These are phyloP conservation scores for Malassezia furfur DNA, from an alignment of 1,284 basidiomycete genomes.

Conservation along the genomic window DNA sequence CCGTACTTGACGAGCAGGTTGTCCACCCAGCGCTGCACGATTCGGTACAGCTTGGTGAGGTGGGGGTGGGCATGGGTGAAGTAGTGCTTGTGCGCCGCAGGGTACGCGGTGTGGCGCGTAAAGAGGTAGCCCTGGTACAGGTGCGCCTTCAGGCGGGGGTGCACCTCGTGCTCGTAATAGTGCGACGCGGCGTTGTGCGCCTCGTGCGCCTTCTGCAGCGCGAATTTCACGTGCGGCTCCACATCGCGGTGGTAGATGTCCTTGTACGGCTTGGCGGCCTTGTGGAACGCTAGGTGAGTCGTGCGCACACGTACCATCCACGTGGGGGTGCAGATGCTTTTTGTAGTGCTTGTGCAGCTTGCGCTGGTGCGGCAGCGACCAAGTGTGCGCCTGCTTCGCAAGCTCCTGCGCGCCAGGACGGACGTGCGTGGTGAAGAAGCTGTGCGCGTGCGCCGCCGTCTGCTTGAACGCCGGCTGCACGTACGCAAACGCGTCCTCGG, in stretches of 20 bases:
- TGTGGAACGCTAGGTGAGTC: neutral
- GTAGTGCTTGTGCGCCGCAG: slow-evolving; percentile 13
- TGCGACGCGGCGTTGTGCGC: slow-evolving; percentile 23
- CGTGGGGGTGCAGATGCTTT: slow-evolving; percentile 34
- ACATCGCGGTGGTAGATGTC: slow-evolving; percentile 29
- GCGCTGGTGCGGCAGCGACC: slow-evolving; percentile 31
- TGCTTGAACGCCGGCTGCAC: slow-evolving; percentile 25
- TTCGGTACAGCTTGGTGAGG: neutral
- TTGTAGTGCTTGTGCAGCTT: slow-evolving; percentile 31
- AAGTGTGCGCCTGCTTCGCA: slow-evolving; percentile 27
- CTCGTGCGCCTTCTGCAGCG: slow-evolving; percentile 24
- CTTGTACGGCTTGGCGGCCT: neutral
- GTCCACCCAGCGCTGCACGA: slow-evolving; percentile 2
- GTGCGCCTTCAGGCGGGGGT: slow-evolving; percentile 28
- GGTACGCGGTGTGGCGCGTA: slow-evolving; percentile 17
- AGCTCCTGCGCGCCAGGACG: slow-evolving; percentile 30
- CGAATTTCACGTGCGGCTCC: slow-evolving; percentile 35
- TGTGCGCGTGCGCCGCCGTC: slow-evolving; percentile 24
- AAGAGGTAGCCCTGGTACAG: slow-evolving; percentile 27
- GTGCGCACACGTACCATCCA: slow-evolving; percentile 25
- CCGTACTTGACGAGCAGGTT: slow-evolving; percentile 14
- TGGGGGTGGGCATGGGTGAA: slow-evolving; percentile 18
- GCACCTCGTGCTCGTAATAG: slow-evolving; percentile 36
- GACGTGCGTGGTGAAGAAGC: slow-evolving; percentile 33
- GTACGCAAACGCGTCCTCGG: slow-evolving; percentile 22